Conservation (phyloP, 2,329 filamentous ascomycete species). For the Botrytis pseudocinerea region DNA sequence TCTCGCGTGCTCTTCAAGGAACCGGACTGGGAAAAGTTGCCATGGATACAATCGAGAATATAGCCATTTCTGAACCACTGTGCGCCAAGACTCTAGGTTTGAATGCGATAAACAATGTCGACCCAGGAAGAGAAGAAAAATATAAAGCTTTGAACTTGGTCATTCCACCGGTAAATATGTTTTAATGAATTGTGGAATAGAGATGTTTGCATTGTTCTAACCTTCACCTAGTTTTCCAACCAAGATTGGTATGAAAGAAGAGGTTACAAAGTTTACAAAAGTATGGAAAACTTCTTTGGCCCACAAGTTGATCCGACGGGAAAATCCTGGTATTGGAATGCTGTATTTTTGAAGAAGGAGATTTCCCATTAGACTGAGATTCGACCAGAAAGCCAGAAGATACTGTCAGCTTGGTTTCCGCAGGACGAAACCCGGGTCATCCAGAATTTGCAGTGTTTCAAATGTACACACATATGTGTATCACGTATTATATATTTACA, state of each 20-base stretch:
- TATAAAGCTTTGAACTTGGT: constrained; percentile 25
- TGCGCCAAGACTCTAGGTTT: constrained; percentile 32
- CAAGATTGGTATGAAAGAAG: constrained; percentile 37
- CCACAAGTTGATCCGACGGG: constrained; percentile 28
- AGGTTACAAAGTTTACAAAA: constrained; percentile 32
- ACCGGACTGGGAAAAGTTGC: constrained; percentile 32
- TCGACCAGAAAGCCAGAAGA: neutral
- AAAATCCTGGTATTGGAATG: constrained; percentile 28
- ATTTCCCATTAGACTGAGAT: constrained; percentile 8
- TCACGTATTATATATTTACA: neutral
- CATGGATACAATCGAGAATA: constrained; percentile 32
- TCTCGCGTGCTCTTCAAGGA: constrained; percentile 34
- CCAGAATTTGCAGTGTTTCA: neutral
- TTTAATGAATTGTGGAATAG: neutral
- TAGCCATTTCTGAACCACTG: constrained; percentile 32
- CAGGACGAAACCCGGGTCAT: neutral
- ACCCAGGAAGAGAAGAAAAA: constrained; percentile 26
- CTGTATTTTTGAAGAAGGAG: constrained; percentile 33
- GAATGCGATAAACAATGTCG: constrained; percentile 28
- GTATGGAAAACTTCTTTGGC: constrained; percentile 24
- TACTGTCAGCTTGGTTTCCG: neutral
- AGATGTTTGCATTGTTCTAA: constrained; percentile 3
- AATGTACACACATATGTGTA: neutral
- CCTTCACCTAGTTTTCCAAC: constrained; percentile 30
- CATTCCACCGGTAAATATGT: constrained; percentile 26